phyloP scores from a whole-genome alignment of 148 eudicot genomes.

The Camellia japonica region DNA sequence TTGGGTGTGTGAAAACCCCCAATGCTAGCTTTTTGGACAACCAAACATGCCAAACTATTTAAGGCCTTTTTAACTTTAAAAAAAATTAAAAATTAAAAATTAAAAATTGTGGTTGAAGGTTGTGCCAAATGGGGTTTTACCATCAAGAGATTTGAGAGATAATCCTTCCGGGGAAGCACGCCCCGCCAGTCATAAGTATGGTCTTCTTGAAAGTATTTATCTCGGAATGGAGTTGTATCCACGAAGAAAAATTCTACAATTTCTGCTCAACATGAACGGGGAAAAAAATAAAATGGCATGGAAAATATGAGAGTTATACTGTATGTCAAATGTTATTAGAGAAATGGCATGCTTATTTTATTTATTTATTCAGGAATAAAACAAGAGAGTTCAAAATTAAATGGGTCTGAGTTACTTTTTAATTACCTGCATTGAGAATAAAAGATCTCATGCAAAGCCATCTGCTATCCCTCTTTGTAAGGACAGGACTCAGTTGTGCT shows the following conservation, averaged over 20 bases:
- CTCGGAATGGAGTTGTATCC: constrained; percentile 65
- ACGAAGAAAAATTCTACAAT: constrained; percentile 60
- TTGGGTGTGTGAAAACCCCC: too few relatives aligned
- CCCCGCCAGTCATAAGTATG: constrained; percentile 72
- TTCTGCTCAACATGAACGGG: constrained; percentile 51
- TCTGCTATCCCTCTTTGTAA: constrained; percentile 50
- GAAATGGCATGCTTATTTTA: too few relatives aligned
- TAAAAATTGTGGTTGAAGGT: too few relatives aligned
- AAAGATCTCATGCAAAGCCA: constrained; percentile 78
- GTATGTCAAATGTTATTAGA: too few relatives aligned
- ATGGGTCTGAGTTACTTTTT: too few relatives aligned
- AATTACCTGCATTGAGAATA: too few relatives aligned
- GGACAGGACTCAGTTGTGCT: constrained; percentile 63
- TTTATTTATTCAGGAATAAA: too few relatives aligned
- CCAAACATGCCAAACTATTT: too few relatives aligned
- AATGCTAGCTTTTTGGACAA: too few relatives aligned
- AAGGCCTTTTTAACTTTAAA: too few relatives aligned
- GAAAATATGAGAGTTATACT: constrained; percentile 25
- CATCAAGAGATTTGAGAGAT: constrained; percentile 24
- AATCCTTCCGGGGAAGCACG: constrained; percentile 34
- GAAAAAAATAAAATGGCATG: constrained; percentile 22
- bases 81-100: too few relatives aligned
- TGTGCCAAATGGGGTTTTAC: background rate
- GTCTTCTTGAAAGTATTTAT: constrained; percentile 42
- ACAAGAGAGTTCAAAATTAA: too few relatives aligned